phyloP scores from a whole-genome alignment of 306 rosid genomes.

The Hippophae gyantsensis region DNA sequence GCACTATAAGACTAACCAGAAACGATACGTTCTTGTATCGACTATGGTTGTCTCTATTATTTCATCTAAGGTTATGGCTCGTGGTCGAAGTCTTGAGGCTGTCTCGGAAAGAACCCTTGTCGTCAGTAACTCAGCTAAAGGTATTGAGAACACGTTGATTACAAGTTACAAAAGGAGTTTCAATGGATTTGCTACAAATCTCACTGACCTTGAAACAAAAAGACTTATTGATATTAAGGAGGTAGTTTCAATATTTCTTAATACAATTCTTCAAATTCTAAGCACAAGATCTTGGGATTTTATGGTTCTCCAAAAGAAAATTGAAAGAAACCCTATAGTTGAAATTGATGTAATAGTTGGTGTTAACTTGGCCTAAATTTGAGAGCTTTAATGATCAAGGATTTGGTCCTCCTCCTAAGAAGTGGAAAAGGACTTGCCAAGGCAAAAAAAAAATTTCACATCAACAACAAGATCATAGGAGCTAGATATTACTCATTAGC shows the following conservation, averaged over 20 bases:
- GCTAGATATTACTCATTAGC: neutral
- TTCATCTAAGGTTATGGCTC: too few species aligned
- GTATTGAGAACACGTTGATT: neutral
- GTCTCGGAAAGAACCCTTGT: too few species aligned
- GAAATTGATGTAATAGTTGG: constrained; percentile 16
- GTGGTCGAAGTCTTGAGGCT: too few species aligned
- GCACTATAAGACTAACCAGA: too few species aligned
- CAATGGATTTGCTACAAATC: constrained; percentile 26
- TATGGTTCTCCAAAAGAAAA: neutral
- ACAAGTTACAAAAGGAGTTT: constrained; percentile 28
- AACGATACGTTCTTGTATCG: too few species aligned
- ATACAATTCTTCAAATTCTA: neutral
- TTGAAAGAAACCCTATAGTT: neutral
- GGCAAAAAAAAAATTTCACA: constrained; percentile 6
- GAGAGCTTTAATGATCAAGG: constrained; percentile 14
- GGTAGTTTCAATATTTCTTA: constrained; percentile 7
- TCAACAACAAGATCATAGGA: constrained; percentile 15
- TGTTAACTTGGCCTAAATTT: constrained; percentile 10
- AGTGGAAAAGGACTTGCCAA: constrained; percentile 11
- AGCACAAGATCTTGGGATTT: constrained; percentile 17
- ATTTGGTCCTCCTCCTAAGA: constrained; percentile 12
- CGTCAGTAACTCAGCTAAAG: too few species aligned
- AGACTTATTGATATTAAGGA: constrained; percentile 10
- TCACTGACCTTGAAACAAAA: constrained; percentile 11
- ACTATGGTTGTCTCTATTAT: too few species aligned